phyloP scores from a whole-genome alignment of 116 monocot genomes.

The Posidonia oceanica region DNA sequence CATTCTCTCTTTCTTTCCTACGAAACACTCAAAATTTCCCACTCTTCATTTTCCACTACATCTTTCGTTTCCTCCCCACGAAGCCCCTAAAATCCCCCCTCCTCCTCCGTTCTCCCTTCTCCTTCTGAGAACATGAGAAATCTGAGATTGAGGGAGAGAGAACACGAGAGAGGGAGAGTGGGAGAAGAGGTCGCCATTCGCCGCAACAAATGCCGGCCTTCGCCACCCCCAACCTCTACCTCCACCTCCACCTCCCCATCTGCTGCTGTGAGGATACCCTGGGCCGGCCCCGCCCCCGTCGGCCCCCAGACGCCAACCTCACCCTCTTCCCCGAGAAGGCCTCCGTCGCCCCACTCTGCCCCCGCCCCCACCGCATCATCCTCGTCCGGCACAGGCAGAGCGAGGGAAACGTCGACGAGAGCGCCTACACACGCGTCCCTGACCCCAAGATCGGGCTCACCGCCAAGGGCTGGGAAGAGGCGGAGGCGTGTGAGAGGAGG shows the following conservation, averaged over 20 bases:
- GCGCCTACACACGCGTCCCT: constrained; percentile 71
- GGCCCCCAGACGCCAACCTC: constrained; percentile 4
- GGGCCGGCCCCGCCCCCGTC: constrained; percentile 15
- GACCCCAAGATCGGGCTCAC: constrained; percentile 84
- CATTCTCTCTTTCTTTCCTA: too few species aligned
- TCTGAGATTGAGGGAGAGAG: too few species aligned
- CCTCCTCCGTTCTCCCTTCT: too few species aligned
- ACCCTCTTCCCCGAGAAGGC: constrained; percentile 27
- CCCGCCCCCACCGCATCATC: constrained; percentile 65
- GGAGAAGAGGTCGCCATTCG: too few species aligned
- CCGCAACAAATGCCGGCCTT: not conserved
- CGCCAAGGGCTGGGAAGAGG: constrained; percentile 45
- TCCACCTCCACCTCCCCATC: constrained; percentile 7
- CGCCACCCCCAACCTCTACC: not conserved
- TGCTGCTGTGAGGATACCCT: constrained; percentile 83
- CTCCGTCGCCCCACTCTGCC: constrained; percentile 3
- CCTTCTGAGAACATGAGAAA: too few species aligned
- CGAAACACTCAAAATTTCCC: too few species aligned
- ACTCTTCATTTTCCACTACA: too few species aligned
- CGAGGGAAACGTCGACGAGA: constrained; percentile 93
- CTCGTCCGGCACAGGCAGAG: constrained; percentile 91
- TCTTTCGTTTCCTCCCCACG: too few species aligned
- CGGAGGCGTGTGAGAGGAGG: constrained; percentile 45
- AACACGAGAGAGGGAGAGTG: too few species aligned
- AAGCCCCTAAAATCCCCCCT: too few species aligned